These are phyloP conservation scores for Collybia sordida DNA, from an alignment of 768 basidiomycete species.

Conservation along the genomic window DNA sequence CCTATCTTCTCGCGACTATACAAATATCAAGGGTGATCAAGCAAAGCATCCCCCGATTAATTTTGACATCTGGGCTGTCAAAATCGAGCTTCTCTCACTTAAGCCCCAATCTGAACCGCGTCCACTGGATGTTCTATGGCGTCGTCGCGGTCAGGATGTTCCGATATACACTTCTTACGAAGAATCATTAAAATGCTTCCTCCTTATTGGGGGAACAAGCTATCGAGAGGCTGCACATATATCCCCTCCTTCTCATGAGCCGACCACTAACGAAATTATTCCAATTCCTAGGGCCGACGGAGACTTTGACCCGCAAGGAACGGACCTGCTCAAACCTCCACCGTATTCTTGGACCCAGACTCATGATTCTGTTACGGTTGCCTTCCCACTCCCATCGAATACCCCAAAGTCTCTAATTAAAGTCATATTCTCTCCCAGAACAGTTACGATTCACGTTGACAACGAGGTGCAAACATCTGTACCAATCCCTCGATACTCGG, in stretches of 20 bases:
- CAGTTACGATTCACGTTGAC: conserved; percentile 64
- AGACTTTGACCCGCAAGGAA: conserved; percentile 41
- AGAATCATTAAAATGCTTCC: conserved; percentile 40
- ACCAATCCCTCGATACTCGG: conserved; percentile 57
- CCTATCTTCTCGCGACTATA: conserved; percentile 60
- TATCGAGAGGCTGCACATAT: conserved; percentile 45
- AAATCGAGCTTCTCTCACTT: conserved; percentile 44
- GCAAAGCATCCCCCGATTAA: conserved; percentile 31
- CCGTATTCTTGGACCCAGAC: conserved; percentile 96
- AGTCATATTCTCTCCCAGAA: conserved; percentile 62
- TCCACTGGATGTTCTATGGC: conserved; percentile 63
- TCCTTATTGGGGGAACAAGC: conserved; percentile 57
- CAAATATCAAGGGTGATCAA: conserved; percentile 12
- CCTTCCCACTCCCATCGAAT: conserved; percentile 77
- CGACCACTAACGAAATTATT: conserved; percentile 62
- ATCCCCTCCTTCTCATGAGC: conserved; percentile 44
- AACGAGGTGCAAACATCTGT: conserved; percentile 29
- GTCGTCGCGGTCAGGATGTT: conserved; percentile 66
- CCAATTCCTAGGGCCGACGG: conserved; percentile 68
- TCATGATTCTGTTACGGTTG: conserved; percentile 77
- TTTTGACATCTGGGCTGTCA: conserved; percentile 69
- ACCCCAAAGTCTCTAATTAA: conserved; percentile 64
- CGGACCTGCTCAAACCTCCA: conserved; percentile 50
- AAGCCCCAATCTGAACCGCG: conserved; percentile 26
- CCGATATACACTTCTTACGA: conserved; percentile 59